phyloP scores from a whole-genome alignment of 192 early-diverging fungal genomes.

The Gonapodya prolifera region DNA sequence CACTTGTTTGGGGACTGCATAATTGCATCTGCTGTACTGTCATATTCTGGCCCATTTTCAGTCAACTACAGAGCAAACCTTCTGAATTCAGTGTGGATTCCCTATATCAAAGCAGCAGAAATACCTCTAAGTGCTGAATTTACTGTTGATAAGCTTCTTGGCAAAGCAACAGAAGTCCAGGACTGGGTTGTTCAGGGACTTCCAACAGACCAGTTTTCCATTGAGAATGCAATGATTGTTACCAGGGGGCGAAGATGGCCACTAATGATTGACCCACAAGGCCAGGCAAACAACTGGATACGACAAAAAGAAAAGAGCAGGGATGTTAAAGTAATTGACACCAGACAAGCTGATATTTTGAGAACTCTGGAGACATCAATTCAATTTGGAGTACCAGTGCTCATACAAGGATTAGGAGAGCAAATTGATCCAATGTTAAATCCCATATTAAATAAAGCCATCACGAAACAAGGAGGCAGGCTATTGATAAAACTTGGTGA shows the following conservation, averaged over 20 bases:
- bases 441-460: slow-evolving; percentile 42
- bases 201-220: slow-evolving; percentile 38
- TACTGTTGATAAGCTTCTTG: slow-evolving; percentile 8
- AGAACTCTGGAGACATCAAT: slow-evolving; percentile 41
- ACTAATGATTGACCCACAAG: slow-evolving; percentile 54
- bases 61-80: neutral
- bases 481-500: slow-evolving; percentile 41
- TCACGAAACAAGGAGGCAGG: slow-evolving; percentile 39
- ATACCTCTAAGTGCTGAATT: slow-evolving; percentile 1
- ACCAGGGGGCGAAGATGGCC: slow-evolving; percentile 46
- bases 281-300: slow-evolving; percentile 51
- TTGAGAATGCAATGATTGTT: slow-evolving; percentile 54
- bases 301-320: neutral
- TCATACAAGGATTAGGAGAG: slow-evolving; percentile 40
- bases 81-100: slow-evolving; percentile 3
- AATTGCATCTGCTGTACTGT: slow-evolving; percentile 7
- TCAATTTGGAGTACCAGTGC: slow-evolving; percentile 41
- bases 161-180: slow-evolving; percentile 13
- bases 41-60: slow-evolving; percentile 8
- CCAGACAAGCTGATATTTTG: neutral
- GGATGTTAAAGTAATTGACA: slow-evolving; percentile 7
- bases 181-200: slow-evolving; percentile 47
- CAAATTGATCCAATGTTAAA: slow-evolving; percentile 40
- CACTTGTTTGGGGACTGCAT: slow-evolving; percentile 6
- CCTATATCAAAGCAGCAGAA: slow-evolving; percentile 7